A percentile compares a stretch with the other conserved stretches of the same genome.
phyloP scores from a whole-genome alignment of 208 protist genomes.

The Acanthamoeba healyi region DNA sequence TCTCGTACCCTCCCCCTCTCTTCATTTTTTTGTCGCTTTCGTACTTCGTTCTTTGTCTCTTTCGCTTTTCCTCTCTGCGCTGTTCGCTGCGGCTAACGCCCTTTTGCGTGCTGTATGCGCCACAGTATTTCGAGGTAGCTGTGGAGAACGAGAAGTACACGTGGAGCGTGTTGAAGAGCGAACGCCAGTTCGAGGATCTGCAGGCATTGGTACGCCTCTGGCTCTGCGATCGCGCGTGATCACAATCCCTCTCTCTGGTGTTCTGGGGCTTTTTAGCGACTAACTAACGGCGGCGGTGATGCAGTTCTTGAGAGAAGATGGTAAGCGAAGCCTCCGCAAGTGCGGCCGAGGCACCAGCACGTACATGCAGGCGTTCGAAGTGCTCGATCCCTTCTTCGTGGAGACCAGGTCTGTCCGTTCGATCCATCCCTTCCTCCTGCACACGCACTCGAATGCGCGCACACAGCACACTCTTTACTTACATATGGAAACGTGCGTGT shows the following conservation, averaged over 20 bases:
- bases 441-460: background rate
- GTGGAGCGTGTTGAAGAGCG: conserved; percentile 29
- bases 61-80: background rate
- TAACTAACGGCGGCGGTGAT: background rate
- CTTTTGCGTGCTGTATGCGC: background rate
- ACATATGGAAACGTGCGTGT: background rate
- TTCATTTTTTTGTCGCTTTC: background rate
- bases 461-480: background rate
- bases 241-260: too few relatives aligned
- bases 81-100: background rate
- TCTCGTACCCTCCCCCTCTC: conserved; percentile 4
- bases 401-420: conserved; percentile 42
- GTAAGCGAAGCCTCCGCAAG: background rate
- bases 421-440: background rate
- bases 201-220: background rate
- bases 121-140: background rate
- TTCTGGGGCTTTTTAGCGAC: background rate
- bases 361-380: conserved; percentile 18
- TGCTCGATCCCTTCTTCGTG: conserved; percentile 18
- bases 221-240: too few relatives aligned
- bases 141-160: conserved; percentile 28
- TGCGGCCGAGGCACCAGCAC: background rate
- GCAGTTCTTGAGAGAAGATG: background rate
- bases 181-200: conserved; percentile 7
- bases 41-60: background rate